phyloP scores from a whole-genome alignment of 805 yeast genomes.

The Ogataea methanolica region DNA sequence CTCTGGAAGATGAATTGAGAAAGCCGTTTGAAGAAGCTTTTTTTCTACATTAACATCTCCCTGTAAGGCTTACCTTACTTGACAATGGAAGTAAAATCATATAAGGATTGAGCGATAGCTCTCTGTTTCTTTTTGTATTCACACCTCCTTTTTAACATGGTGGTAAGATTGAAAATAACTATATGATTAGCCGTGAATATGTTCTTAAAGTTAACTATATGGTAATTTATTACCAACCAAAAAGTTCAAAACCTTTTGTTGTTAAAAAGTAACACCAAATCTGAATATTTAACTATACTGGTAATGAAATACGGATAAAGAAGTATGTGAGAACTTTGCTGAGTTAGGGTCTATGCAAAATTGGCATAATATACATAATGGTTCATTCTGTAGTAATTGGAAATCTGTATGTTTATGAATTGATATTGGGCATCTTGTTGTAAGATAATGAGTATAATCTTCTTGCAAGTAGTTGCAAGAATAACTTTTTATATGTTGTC shows the following conservation, averaged over 20 bases:
- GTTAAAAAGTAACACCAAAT: conserved; percentile 1
- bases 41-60: not conserved
- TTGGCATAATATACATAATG: no score
- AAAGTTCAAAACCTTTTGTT: not conserved
- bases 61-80: not conserved
- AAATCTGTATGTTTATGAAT: conserved; percentile 44
- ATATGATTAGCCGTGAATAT: not conserved
- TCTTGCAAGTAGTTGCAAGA: conserved; percentile 69
- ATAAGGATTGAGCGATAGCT: no score
- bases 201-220: not conserved
- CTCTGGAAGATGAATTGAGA: not conserved
- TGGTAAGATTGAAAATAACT: not conserved
- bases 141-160: not conserved
- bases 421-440: conserved; percentile 67
- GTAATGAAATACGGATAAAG: not conserved
- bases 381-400: conserved; percentile 42
- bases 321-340: not conserved
- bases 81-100: no score
- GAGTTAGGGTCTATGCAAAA: no score
- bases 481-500: conserved; percentile 55
- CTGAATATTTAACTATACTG: conserved; percentile 1
- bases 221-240: not conserved
- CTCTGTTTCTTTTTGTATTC: no score
- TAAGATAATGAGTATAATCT: conserved; percentile 49
- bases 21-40: no score